These are phyloP conservation scores for Protomyces gravidus DNA, from an alignment of 1,139 yeast species.

Conservation along the genomic window DNA sequence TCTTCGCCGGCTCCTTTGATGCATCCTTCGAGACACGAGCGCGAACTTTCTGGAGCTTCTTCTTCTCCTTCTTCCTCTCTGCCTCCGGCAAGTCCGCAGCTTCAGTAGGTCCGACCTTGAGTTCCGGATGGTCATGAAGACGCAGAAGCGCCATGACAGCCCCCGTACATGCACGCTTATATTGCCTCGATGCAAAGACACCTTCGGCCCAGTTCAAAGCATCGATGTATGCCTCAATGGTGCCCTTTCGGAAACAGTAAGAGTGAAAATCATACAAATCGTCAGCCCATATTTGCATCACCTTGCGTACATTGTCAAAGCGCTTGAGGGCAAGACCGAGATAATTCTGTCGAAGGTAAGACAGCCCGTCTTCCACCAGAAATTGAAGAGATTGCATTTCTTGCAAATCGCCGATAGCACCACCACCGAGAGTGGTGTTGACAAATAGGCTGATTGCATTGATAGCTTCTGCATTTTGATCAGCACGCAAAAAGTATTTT, in stretches of 20 bases:
- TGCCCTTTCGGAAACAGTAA: constrained; percentile 85
- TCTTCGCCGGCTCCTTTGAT: constrained; percentile 34
- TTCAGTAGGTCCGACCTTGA: constrained; percentile 26
- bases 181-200: constrained; percentile 65
- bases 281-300: constrained; percentile 61
- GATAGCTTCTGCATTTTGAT: constrained; percentile 69
- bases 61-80: constrained; percentile 44
- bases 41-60: constrained; percentile 35
- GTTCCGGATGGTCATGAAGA: constrained; percentile 39
- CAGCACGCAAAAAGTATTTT: constrained; percentile 78
- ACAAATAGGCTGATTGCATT: constrained; percentile 75
- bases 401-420: constrained; percentile 83
- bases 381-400: constrained; percentile 93
- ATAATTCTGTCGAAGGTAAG: constrained; percentile 45
- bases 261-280: constrained; percentile 95
- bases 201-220: constrained; percentile 77
- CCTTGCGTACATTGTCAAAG: constrained; percentile 58
- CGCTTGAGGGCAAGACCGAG: constrained; percentile 76
- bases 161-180: constrained; percentile 64
- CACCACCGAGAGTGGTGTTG: constrained; percentile 67
- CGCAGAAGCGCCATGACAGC: constrained; percentile 58
- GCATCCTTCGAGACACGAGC: constrained; percentile 36
- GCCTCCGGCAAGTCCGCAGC: constrained; percentile 34
- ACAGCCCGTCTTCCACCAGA: constrained; percentile 72
- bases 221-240: constrained; percentile 74